These are phyloP conservation scores for Scorias spongiosa DNA, from an alignment of 2,329 filamentous ascomycete genomes.

Conservation along the genomic window DNA sequence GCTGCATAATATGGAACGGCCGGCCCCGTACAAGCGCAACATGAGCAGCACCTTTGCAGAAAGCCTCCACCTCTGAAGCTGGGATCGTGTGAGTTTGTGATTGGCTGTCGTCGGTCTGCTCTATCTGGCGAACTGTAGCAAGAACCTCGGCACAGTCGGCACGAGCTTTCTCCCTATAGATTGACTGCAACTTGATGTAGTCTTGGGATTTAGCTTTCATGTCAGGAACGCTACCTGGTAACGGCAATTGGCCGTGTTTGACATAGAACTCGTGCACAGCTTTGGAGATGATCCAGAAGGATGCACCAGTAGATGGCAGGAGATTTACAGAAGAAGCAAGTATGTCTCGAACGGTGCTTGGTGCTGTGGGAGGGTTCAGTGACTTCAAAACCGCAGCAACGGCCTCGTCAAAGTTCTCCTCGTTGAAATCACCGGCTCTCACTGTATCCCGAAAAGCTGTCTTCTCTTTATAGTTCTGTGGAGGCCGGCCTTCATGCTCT, in stretches of 20 bases:
- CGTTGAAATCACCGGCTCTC: conserved; percentile 54
- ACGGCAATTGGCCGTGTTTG: conserved; percentile 57
- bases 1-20: conserved; percentile 33
- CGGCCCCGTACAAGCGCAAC: conserved; percentile 69
- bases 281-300: conserved; percentile 80
- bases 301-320: conserved; percentile 10
- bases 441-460: conserved; percentile 62
- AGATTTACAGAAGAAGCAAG: conserved; percentile 42
- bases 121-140: conserved; percentile 42
- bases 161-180: conserved; percentile 82
- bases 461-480: conserved; percentile 72
- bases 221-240: conserved; percentile 79
- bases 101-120: conserved; percentile 31
- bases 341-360: conserved; percentile 57
- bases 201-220: conserved; percentile 92
- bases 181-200: conserved; percentile 78
- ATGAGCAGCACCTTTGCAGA: conserved; percentile 90
- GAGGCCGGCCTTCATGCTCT: conserved; percentile 50
- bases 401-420: conserved; percentile 96
- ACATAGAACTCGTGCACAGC: conserved; percentile 66
- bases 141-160: conserved; percentile 64
- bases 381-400: conserved; percentile 75
- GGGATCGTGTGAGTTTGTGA: conserved; percentile 34
- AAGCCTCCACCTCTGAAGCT: conserved; percentile 65
- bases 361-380: conserved; percentile 53